phyloP scores from a whole-genome alignment of 176 grass and related monocot species.

The Eleusine coracana region DNA sequence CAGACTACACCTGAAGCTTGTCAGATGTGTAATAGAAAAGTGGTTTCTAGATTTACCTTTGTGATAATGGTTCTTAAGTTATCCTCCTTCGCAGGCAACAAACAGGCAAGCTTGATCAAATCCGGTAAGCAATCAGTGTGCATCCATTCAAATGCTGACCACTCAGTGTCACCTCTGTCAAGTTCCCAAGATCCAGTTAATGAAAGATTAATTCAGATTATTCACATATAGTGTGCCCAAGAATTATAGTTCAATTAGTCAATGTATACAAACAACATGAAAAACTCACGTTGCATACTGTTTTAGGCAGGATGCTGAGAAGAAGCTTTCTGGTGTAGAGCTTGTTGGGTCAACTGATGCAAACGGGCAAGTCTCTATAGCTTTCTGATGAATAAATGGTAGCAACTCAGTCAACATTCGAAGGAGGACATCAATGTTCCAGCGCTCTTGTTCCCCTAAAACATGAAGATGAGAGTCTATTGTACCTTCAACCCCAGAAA shows the following conservation, averaged over 20 bases:
- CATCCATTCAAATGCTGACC: constrained; percentile 98
- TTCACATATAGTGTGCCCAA: neutral
- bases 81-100: constrained; percentile 89
- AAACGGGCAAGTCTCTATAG: constrained; percentile 79
- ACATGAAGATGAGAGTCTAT: constrained; percentile 83
- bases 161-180: constrained; percentile 76
- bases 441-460: constrained; percentile 86
- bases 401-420: constrained; percentile 82
- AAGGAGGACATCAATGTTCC: constrained; percentile 91
- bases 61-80: constrained; percentile 77
- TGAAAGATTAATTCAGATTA: constrained; percentile 18
- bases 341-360: constrained; percentile 39
- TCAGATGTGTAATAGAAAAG: constrained; percentile 24
- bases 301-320: constrained; percentile 73
- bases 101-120: constrained; percentile 84
- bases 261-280: constrained; percentile 2
- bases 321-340: constrained; percentile 54
- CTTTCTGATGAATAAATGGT: constrained; percentile 80
- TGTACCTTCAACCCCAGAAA: constrained; percentile 96
- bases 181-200: constrained; percentile 29
- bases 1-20: constrained; percentile 39
- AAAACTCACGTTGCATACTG: constrained; percentile 71
- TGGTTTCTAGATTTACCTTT: constrained; percentile 58
- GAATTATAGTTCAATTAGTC: constrained; percentile 20
- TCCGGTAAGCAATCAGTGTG: constrained; percentile 87